Evolutionary conservation across 1,284 basidiomycete species (phyloP).

Genomic region (Sphaerobolus stellatus): DNA sequence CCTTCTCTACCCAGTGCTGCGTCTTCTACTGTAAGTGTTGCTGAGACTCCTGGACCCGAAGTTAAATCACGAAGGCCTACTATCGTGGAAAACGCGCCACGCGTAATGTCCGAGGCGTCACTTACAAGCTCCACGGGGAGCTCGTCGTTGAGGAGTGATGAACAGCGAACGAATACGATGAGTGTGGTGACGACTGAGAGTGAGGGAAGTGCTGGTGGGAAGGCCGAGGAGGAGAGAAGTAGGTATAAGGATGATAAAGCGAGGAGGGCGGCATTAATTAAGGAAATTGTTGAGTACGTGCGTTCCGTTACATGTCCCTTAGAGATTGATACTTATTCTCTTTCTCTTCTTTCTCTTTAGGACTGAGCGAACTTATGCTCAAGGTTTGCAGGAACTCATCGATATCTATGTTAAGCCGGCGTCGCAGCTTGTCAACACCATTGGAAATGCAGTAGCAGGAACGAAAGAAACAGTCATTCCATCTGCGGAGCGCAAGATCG

Average conservation of each 20-base stretch:
- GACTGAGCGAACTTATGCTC: slow-evolving; percentile 95
- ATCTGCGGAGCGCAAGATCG: slow-evolving; percentile 83
- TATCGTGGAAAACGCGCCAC: slow-evolving; percentile 52
- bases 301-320: slow-evolving; percentile 10
- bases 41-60: slow-evolving; percentile 43
- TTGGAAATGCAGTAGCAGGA: slow-evolving; percentile 55
- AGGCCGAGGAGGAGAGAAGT: slow-evolving; percentile 61
- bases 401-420: slow-evolving; percentile 95
- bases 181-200: slow-evolving; percentile 77
- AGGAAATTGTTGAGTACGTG: slow-evolving; percentile 84
- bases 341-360: slow-evolving; percentile 46
- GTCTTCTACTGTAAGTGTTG: slow-evolving; percentile 6
- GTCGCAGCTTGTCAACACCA: slow-evolving; percentile 64
- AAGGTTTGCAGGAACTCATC: slow-evolving; percentile 87
- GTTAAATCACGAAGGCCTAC: slow-evolving; percentile 64
- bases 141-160: slow-evolving; percentile 40
- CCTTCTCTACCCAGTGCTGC: background rate
- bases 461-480: slow-evolving; percentile 85
- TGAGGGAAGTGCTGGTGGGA: slow-evolving; percentile 42
- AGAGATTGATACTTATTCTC: slow-evolving; percentile 19
- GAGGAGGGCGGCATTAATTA: slow-evolving; percentile 76
- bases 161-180: slow-evolving; percentile 61
- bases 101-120: slow-evolving; percentile 48
- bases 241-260: slow-evolving; percentile 86
- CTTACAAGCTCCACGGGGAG: slow-evolving; percentile 43